Evolutionary conservation across 1,139 yeast species (phyloP).

Genomic region (Zygosaccharomyces pseudobailii): DNA sequence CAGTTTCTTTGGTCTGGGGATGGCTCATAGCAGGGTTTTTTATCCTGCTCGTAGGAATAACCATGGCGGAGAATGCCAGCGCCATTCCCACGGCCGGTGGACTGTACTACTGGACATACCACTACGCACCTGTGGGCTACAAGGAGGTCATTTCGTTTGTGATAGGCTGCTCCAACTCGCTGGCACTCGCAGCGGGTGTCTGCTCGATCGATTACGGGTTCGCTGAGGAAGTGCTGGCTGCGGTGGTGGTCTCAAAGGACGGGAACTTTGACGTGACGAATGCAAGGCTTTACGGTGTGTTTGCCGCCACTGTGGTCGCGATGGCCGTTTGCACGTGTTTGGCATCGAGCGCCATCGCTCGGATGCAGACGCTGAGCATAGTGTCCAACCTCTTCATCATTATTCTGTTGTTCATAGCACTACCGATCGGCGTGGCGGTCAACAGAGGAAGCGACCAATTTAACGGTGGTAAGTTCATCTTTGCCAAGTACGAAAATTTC

Average conservation of each 20-base stretch:
- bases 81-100: conserved; percentile 76
- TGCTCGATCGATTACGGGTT: conserved; percentile 58
- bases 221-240: conserved; percentile 49
- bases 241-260: conserved; percentile 46
- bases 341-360: conserved; percentile 50
- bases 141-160: conserved; percentile 46
- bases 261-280: conserved; percentile 46
- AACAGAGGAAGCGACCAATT: conserved; percentile 30
- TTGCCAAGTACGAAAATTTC: conserved; percentile 50
- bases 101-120: conserved; percentile 55
- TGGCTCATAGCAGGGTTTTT: conserved; percentile 62
- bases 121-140: conserved; percentile 47
- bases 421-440: conserved; percentile 50
- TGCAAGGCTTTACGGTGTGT: conserved; percentile 51
- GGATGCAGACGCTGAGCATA: conserved; percentile 57
- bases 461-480: conserved; percentile 45
- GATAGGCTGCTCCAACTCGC: conserved; percentile 55
- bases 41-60: conserved; percentile 52
- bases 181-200: conserved; percentile 53
- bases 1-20: conserved; percentile 64
- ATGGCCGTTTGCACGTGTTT: conserved; percentile 46
- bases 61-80: conserved; percentile 63
- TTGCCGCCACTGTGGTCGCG: conserved; percentile 46
- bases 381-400: conserved; percentile 51
- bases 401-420: conserved; percentile 55